Evolutionary conservation across 2,329 filamentous ascomycete genomes (phyloP).

Genomic region (Xylariaceae sp.): DNA sequence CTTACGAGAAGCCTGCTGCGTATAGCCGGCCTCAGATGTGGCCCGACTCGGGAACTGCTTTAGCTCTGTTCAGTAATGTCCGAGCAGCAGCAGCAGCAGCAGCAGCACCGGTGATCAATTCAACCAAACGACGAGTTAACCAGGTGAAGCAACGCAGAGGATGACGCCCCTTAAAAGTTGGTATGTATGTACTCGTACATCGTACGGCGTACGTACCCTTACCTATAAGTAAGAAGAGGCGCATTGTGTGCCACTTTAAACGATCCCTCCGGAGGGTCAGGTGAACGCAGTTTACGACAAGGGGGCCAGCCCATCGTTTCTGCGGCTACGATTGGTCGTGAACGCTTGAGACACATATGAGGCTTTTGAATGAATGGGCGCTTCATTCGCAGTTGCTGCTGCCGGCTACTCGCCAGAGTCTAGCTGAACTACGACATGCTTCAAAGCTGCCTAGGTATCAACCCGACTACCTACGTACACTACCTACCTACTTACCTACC

Average conservation of each 20-base stretch:
- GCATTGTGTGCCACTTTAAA: neutral
- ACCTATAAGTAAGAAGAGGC: neutral
- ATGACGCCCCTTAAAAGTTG: too few species aligned
- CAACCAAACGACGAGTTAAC: too few species aligned
- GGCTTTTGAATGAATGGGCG: neutral
- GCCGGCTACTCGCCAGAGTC: neutral
- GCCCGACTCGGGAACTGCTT: neutral
- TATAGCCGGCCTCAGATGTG: neutral
- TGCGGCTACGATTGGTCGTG: constrained; percentile 9
- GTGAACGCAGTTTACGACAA: constrained; percentile 13
- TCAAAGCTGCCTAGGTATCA: neutral
- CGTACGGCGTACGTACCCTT: too few species aligned
- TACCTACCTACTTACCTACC: too few species aligned
- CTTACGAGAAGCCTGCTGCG: neutral
- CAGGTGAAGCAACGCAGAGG: too few species aligned
- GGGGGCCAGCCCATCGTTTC: constrained; percentile 4
- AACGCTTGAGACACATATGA: constrained; percentile 1
- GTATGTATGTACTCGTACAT: too few species aligned
- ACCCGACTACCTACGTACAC: too few species aligned
- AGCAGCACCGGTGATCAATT: too few species aligned
- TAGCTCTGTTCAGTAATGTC: too few species aligned
- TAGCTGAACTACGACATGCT: neutral
- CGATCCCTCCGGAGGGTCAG: constrained; percentile 8
- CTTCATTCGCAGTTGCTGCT: constrained; percentile 1
- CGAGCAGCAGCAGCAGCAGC: too few species aligned